phyloP scores from a whole-genome alignment of 1,284 basidiomycete species.

The Trichosporon sp. region DNA sequence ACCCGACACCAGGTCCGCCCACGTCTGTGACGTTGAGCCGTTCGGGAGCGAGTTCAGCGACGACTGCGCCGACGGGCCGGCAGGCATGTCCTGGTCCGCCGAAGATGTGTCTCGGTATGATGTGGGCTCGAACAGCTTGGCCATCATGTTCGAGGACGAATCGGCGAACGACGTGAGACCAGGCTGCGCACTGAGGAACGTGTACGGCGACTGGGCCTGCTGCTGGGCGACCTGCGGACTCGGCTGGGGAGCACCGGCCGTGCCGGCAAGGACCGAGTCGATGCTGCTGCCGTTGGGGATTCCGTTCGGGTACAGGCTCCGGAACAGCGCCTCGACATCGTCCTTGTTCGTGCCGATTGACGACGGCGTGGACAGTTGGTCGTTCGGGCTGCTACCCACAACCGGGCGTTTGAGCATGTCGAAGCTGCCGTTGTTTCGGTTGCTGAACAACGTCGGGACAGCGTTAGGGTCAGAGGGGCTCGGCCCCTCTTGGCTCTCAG shows the following conservation, averaged over 20 bases:
- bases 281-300: constrained; percentile 7
- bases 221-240: constrained; percentile 9
- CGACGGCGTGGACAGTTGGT: constrained; percentile 14
- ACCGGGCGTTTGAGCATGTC: background rate
- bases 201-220: constrained; percentile 20
- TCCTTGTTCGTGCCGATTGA: constrained; percentile 20
- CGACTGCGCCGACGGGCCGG: background rate
- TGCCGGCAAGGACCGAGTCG: constrained; percentile 12
- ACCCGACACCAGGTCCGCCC: constrained; percentile 33
- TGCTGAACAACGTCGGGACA: constrained; percentile 20
- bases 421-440: background rate
- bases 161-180: constrained; percentile 35
- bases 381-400: constrained; percentile 8
- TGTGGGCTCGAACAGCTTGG: constrained; percentile 22
- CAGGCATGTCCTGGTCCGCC: background rate
- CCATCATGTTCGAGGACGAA: constrained; percentile 21
- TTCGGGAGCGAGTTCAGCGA: background rate
- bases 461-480: constrained; percentile 7
- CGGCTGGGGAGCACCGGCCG: background rate
- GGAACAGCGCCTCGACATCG: constrained; percentile 44
- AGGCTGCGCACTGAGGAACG: constrained; percentile 31
- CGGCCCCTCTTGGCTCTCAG: constrained; percentile 30
- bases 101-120: constrained; percentile 21
- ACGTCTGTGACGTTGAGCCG: constrained; percentile 8
- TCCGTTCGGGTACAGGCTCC: constrained; percentile 41